Base-by-base conservation (phyloP, 202 grass and related monocot genomes). In the Dendrocalamus latiflorus region DNA sequence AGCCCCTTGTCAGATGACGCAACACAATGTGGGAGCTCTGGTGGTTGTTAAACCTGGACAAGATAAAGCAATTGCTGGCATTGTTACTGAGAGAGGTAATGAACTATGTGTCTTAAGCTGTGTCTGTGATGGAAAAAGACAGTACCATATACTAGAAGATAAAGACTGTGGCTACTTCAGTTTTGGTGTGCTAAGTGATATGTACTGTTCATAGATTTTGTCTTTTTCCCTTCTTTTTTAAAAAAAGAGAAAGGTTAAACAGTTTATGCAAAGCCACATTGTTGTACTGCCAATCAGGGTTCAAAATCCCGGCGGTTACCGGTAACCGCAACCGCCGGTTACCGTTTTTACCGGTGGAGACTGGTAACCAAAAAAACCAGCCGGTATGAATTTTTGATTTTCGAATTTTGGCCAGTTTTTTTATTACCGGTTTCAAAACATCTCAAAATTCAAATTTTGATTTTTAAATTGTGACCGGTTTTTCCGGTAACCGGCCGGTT, bases 81-180 rank as follows among this genome's bases (percentile, higher is more conserved):
- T 99, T 87, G 87, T 99, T 70, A 99, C 96, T 48, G 96, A 99
- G 81, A 99, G 96, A 96, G 96, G 96, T 99, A 91, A 38, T 81
- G 16, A 59, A n/a, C 36, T 62, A 54, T 48, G 5, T 69, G 38
- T 84, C 33, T 77, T 77, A 66, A 30, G 26, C 61, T 20, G 42
- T 42, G 3, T 45, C 24, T 82, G 18, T 74, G 36, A 69, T 80
- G 43, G 24, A 44, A 70, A 44, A 30, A 5, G 14, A 38, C 16
- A 63, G 38, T 69, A 69, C 54, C 62, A 64, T 36, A 4, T 38
- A 60, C 11, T 7, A 54, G 21, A 78, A 37, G 18, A 37, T 78
- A 77, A 33, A 79, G 9, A 58, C 3, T 17, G 14, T 57, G 10
- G 20, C 28, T 37, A 14, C 7, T 26, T 70, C 50, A 17, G 37